phyloP scores from a whole-genome alignment of 2,329 filamentous ascomycete genomes.

The Aspergillus sp. region DNA sequence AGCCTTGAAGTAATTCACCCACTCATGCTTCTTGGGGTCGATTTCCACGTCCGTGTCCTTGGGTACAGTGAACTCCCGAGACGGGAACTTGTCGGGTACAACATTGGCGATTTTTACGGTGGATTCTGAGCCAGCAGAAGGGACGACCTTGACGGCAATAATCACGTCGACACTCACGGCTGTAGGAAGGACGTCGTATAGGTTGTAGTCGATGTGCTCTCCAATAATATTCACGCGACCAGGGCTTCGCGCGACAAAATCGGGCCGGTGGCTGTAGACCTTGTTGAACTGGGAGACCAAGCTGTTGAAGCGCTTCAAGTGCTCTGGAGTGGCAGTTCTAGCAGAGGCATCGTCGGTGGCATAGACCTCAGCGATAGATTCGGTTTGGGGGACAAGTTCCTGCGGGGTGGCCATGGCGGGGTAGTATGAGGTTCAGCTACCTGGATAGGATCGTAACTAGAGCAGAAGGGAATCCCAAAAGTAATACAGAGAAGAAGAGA shows the following conservation, averaged over 20 bases:
- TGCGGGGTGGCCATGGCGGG: constrained; percentile 41
- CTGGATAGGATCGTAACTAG: background rate
- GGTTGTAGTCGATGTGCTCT: constrained; percentile 98
- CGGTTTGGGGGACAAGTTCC: constrained; percentile 68
- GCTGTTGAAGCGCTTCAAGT: constrained; percentile 72
- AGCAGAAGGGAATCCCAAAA: constrained; percentile 3
- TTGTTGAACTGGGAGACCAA: constrained; percentile 70
- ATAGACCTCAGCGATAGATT: constrained; percentile 79
- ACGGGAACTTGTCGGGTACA: constrained; percentile 70
- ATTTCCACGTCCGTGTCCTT: constrained; percentile 67
- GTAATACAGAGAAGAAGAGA: background rate
- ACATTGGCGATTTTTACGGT: constrained; percentile 81
- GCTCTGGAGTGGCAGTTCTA: constrained; percentile 63
- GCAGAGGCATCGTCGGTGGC: constrained; percentile 75
- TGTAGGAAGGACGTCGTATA: constrained; percentile 95
- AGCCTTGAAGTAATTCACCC: constrained; percentile 98
- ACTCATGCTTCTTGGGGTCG: constrained; percentile 81
- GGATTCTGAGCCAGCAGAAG: constrained; percentile 45
- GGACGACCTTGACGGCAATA: constrained; percentile 68
- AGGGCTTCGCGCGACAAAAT: constrained; percentile 85
- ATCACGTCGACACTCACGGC: constrained; percentile 90
- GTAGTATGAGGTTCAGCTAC: constrained; percentile 13
- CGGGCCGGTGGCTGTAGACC: constrained; percentile 67
- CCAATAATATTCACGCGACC: constrained; percentile 98
- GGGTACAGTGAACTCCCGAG: constrained; percentile 72